A percentile compares a stretch with the other conserved stretches of the same genome.
Conservation (phyloP, 257 asterid genomes). For the Solanum okadae region DNA sequence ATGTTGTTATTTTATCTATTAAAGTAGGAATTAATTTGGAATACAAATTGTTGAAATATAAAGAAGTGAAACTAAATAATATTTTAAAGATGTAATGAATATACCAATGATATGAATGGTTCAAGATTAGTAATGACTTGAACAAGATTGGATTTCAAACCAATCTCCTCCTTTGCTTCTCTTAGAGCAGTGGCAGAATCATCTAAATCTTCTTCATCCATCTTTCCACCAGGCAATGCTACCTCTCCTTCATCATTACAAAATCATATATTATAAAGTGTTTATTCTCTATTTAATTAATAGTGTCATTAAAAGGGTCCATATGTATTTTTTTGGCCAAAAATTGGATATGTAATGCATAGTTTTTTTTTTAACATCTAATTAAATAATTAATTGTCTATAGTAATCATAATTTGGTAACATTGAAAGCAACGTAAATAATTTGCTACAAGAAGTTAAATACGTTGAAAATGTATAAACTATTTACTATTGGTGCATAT, state of each 20-base stretch:
- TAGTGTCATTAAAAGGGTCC: background rate
- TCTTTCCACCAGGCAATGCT: constrained; percentile 54
- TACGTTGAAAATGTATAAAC: background rate
- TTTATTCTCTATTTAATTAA: background rate
- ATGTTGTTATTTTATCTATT: background rate
- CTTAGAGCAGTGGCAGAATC: constrained; percentile 53
- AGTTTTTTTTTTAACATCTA: background rate
- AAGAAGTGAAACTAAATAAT: background rate
- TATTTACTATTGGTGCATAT: too few species aligned
- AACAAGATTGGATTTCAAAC: constrained; percentile 37
- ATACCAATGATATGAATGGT: constrained; percentile 46
- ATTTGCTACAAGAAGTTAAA: background rate
- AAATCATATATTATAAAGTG: background rate
- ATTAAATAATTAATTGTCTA: background rate
- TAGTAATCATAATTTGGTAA: background rate
- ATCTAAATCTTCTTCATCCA: constrained; percentile 40
- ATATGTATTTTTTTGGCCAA: background rate
- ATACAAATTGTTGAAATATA: background rate
- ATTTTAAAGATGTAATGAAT: too few species aligned
- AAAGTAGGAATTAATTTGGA: background rate
- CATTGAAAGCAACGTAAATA: background rate
- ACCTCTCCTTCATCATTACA: constrained; percentile 32
- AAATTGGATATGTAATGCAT: background rate
- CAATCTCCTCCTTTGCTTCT: constrained; percentile 59
- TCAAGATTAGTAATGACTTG: constrained; percentile 40